Percentiles rank a stretch among this genome's conserved stretches.
Conservation (phyloP, 768 basidiomycete species). For the Lactarius quietus region DNA sequence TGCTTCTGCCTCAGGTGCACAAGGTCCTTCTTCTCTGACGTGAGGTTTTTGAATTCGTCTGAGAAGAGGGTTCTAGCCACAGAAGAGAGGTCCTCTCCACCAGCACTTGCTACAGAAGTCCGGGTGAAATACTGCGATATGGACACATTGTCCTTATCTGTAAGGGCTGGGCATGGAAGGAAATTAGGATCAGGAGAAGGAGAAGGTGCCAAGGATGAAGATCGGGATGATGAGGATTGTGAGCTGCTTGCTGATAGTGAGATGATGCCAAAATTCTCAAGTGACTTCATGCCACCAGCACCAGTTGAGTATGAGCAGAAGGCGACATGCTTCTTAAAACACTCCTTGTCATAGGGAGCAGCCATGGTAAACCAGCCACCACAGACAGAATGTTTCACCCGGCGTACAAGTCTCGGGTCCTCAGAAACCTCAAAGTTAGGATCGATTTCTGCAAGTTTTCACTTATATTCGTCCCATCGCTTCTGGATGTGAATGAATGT, state of each 20-base stretch:
- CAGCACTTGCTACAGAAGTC: background rate
- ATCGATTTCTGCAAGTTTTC: background rate
- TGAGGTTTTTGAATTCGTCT: background rate
- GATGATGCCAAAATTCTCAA: background rate
- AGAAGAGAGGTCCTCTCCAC: background rate
- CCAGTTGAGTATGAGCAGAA: background rate
- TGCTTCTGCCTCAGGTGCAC: background rate
- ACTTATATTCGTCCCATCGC: background rate
- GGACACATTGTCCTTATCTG: background rate
- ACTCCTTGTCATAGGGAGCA: background rate
- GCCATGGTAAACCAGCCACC: background rate
- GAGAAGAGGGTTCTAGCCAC: background rate
- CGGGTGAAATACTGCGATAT: background rate
- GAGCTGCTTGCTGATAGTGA: background rate
- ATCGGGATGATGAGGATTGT: background rate
- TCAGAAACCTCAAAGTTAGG: background rate
- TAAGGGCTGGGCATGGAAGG: background rate
- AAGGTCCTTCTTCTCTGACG: background rate
- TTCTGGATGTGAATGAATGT: background rate
- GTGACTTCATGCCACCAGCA: background rate
- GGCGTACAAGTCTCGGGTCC: background rate
- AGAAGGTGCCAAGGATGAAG: no score
- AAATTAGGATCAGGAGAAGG: background rate
- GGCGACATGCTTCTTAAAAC: background rate
- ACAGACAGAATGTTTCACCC: background rate